These are phyloP conservation scores for Plasmodium gonderi DNA, from an alignment of 169 alveolate species.

Conservation along the genomic window DNA sequence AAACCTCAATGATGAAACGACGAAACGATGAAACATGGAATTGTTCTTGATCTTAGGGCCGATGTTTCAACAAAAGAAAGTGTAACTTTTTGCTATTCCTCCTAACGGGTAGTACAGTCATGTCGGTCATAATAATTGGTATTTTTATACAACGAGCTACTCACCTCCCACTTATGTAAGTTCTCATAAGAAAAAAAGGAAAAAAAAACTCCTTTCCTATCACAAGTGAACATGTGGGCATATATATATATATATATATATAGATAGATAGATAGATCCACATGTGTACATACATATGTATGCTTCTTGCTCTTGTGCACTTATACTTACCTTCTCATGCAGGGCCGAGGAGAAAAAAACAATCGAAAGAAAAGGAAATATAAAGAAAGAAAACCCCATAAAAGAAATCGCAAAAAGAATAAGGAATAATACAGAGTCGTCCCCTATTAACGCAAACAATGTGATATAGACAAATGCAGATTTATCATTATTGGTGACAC, in stretches of 20 bases:
- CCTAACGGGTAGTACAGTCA: not conserved
- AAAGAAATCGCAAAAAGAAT: not conserved
- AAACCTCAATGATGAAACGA: not conserved
- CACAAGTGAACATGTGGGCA: no score
- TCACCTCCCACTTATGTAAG: constrained; percentile 6
- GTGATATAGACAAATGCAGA: no score
- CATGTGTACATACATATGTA: not conserved
- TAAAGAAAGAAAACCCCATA: not conserved
- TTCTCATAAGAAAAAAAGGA: not conserved
- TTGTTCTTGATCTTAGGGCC: constrained; percentile 1
- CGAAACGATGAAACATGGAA: not conserved
- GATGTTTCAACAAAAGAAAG: not conserved
- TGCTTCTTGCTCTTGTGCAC: not conserved
- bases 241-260: no score
- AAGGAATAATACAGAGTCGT: not conserved
- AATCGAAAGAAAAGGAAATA: not conserved
- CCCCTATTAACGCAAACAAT: not conserved
- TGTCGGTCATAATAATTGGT: constrained; percentile 3
- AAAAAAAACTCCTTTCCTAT: no score
- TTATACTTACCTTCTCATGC: no score
- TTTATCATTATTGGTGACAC: no score
- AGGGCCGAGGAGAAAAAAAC: not conserved
- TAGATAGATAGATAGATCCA: no score
- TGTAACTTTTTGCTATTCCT: not conserved
- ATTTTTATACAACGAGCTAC: constrained; percentile 43